Percentiles rank a stretch among this genome's conserved stretches.
phyloP scores from a whole-genome alignment of 2,329 filamentous ascomycete species.

The Nigrospora oryzae region DNA sequence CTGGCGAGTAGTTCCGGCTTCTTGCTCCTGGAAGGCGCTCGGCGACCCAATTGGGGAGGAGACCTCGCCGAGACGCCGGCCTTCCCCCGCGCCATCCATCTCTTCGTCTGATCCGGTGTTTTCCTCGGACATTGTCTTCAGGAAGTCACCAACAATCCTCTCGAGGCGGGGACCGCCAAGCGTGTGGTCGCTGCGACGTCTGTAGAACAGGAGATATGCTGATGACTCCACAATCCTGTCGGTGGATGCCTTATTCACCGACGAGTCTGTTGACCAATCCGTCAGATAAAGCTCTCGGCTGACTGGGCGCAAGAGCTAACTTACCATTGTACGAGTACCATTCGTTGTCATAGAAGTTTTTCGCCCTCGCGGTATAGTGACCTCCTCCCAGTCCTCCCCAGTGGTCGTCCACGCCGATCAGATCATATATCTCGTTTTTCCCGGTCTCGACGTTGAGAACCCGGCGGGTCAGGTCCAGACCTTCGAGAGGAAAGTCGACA shows the following conservation, averaged over 20 bases:
- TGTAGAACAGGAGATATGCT: constrained; percentile 94
- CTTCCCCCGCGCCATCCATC: constrained; percentile 60
- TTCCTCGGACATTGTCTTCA: constrained; percentile 15
- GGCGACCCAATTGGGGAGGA: constrained; percentile 86
- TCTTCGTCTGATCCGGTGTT: constrained; percentile 40
- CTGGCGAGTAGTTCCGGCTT: constrained; percentile 68
- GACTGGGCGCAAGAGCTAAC: constrained; percentile 17
- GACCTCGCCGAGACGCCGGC: constrained; percentile 71
- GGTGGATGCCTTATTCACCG: constrained; percentile 55
- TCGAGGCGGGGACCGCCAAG: constrained; percentile 73
- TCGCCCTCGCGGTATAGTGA: constrained; percentile 91
- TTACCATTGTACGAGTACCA: constrained; percentile 98
- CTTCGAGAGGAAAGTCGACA: constrained; percentile 86
- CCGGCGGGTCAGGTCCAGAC: constrained; percentile 71
- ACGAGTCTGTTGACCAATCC: constrained; percentile 52
- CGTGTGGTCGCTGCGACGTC: constrained; percentile 66
- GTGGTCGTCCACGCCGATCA: constrained; percentile 94
- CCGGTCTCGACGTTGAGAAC: constrained; percentile 74
- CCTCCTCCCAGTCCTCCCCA: constrained; percentile 89
- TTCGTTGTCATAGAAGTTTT: constrained; percentile 78
- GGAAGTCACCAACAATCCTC: constrained; percentile 57
- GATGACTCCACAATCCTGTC: constrained; percentile 60
- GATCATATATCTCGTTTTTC: constrained; percentile 79
- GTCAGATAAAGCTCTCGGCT: constrained; percentile 27
- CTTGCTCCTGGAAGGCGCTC: constrained; percentile 62